A percentile compares a stretch with the other conserved stretches of the same genome.
Evolutionary conservation across 225 moss, liverwort and hornwort genomes (phyloP).

Genomic region (Bryoerythrophyllum caledonicum): DNA sequence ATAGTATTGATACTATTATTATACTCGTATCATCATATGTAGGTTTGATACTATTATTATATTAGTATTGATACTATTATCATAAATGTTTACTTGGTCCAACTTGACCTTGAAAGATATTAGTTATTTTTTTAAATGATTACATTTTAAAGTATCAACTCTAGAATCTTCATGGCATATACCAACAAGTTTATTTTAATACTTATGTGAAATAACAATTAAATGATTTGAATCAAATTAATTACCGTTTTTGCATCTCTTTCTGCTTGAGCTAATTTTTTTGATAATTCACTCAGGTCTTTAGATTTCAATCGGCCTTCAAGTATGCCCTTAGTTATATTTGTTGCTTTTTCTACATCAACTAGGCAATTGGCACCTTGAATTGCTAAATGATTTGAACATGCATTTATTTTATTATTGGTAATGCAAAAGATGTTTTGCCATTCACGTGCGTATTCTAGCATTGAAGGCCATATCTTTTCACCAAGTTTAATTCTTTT

Average conservation of each 20-base stretch:
- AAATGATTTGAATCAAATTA: not conserved
- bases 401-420: slow-evolving; percentile 35
- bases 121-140: no score
- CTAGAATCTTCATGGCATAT: not conserved
- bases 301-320: slow-evolving; percentile 56
- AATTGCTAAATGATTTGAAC: slow-evolving; percentile 33
- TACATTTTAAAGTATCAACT: not conserved
- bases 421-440: slow-evolving; percentile 50
- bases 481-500: slow-evolving; percentile 33
- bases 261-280: slow-evolving; percentile 39
- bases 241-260: slow-evolving; percentile 29
- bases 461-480: slow-evolving; percentile 48
- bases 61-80: no score
- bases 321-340: slow-evolving; percentile 41
- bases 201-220: not conserved
- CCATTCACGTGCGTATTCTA: slow-evolving; percentile 45
- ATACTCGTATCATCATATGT: no score
- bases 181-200: not conserved
- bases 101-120: no score
- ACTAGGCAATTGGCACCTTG: slow-evolving; percentile 59
- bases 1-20: no score
- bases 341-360: slow-evolving; percentile 50
- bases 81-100: no score
- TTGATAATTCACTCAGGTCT: slow-evolving; percentile 29
- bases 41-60: no score